Evolutionary conservation across 257 asterid genomes (phyloP).

Genomic region (Eucommia ulmoides): DNA sequence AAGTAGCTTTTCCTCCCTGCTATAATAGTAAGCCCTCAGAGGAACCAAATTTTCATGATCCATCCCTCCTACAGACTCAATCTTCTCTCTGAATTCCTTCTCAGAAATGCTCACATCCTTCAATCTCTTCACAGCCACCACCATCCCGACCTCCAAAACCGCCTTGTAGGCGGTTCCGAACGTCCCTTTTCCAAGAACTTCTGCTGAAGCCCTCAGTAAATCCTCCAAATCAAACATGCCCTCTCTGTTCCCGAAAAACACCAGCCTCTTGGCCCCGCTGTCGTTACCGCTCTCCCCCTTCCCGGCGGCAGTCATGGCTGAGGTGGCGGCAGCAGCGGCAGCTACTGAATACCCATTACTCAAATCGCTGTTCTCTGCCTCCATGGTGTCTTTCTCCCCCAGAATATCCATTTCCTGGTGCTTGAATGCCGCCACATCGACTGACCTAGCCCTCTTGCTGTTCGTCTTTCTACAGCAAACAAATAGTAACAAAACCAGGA

Average conservation of each 20-base stretch:
- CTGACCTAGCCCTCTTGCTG: not conserved
- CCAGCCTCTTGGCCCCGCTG: not conserved
- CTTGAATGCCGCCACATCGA: not conserved
- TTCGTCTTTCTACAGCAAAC: not conserved
- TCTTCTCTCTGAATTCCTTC: not conserved
- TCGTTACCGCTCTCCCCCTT: not conserved
- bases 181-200: not conserved
- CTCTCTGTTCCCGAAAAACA: not conserved
- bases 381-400: not conserved
- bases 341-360: not conserved
- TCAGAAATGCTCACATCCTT: not conserved
- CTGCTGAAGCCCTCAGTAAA: slow-evolving; percentile 1
- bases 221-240: slow-evolving; percentile 1
- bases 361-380: not conserved
- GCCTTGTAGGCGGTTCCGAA: slow-evolving; percentile 2
- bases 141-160: not conserved
- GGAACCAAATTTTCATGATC: not conserved
- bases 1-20: slow-evolving; percentile 1
- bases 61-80: not conserved
- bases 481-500: not conserved
- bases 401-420: not conserved
- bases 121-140: slow-evolving; percentile 1
- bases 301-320: not conserved
- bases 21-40: slow-evolving; percentile 1
- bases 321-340: not conserved